A percentile compares a stretch with the other conserved stretches of the same genome.
These are phyloP conservation scores for Cicer cuneatum DNA, from an alignment of 306 rosid genomes.

Conservation along the genomic window DNA sequence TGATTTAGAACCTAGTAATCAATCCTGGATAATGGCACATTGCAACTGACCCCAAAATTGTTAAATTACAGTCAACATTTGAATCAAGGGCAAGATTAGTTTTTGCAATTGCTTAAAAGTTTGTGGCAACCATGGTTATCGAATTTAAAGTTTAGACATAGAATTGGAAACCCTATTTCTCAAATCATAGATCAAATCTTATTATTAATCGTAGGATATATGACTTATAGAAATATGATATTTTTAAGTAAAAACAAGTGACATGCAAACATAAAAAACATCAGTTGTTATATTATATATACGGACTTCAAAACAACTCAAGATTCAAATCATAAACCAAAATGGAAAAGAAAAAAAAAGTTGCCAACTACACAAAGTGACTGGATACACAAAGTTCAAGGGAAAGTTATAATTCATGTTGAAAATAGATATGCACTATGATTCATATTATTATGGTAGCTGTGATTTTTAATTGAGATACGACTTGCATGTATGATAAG, in stretches of 20 bases:
- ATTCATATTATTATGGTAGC: background rate
- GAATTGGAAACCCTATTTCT: background rate
- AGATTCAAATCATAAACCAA: no score
- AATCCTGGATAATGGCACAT: constrained; percentile 6
- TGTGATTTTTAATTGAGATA: no score
- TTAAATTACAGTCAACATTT: background rate
- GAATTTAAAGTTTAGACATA: background rate
- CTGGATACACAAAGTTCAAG: background rate
- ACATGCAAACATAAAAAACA: background rate
- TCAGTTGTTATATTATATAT: background rate
- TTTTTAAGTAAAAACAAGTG: background rate
- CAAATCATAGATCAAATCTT: background rate
- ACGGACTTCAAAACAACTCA: background rate
- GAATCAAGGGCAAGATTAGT: background rate
- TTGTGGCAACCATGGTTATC: background rate
- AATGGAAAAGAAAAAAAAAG: background rate
- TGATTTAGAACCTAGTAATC: constrained; percentile 19
- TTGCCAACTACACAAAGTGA: background rate
- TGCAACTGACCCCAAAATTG: constrained; percentile 1
- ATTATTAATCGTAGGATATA: no score
- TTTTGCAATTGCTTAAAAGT: background rate
- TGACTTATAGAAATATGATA: no score
- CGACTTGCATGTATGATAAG: no score
- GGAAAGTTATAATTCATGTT: background rate
- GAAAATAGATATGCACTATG: background rate